A percentile compares a stretch with the other conserved stretches of the same genome.
Conservation (phyloP, 2,329 filamentous ascomycete species). For the Colletotrichum abscissum region DNA sequence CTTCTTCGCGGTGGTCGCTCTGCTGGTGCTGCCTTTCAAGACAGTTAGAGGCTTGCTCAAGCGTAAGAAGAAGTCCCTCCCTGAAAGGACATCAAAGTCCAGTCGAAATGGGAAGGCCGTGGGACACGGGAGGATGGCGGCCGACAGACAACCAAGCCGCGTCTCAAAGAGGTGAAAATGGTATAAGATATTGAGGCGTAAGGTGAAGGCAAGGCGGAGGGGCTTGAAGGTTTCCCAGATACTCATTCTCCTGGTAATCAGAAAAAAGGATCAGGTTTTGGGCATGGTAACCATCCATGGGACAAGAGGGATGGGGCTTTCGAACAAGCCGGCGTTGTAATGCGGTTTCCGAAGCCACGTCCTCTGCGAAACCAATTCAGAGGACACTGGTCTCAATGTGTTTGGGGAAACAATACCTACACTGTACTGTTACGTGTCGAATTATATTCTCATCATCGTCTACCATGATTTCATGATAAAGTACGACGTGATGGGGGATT, state of each 20-base stretch:
- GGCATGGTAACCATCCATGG: neutral
- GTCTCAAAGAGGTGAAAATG: slow-evolving; percentile 37
- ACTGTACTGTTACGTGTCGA: neutral
- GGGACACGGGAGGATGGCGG: slow-evolving; percentile 46
- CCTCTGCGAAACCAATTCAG: too few species aligned
- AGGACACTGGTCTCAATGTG: neutral
- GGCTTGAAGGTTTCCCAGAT: neutral
- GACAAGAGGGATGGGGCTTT: neutral
- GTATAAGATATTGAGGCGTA: neutral
- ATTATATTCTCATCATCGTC: neutral
- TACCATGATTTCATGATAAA: too few species aligned
- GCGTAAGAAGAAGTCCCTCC: slow-evolving; percentile 43
- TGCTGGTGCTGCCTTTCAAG: slow-evolving; percentile 57
- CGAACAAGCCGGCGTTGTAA: neutral
- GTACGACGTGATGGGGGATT: too few species aligned
- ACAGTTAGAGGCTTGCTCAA: slow-evolving; percentile 49
- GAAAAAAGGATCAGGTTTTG: neutral
- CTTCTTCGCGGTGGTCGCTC: slow-evolving; percentile 50
- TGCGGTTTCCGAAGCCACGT: neutral
- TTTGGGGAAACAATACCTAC: neutral
- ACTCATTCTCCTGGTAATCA: neutral
- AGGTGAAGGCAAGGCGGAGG: too few species aligned
- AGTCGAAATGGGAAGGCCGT: slow-evolving; percentile 40
- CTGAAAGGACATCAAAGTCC: slow-evolving; percentile 40
- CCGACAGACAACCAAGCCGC: slow-evolving; percentile 49